Base-by-base conservation (phyloP, 73 alveolate species). In the Breviolum minutum region DNA sequence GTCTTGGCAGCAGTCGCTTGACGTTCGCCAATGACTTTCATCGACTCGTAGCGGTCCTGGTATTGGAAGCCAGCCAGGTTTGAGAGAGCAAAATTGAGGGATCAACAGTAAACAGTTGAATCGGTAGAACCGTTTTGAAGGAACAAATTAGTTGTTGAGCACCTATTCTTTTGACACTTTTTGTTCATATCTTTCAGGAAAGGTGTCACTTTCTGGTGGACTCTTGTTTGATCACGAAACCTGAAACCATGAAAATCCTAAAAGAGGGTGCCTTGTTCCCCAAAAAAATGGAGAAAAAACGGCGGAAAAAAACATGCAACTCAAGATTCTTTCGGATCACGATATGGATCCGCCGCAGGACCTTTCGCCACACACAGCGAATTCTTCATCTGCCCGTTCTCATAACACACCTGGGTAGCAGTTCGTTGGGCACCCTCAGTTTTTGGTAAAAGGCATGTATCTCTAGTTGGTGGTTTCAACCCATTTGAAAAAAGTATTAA, bases 1-100 rank as follows among this genome's bases (percentile, higher is more conserved):
- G 84, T 61, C 96, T 89, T 89, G 63, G 96, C 96, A 30, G 96
- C 96, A 76, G 86, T 70, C 74, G n/a, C 64, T 63, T 90, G 96
- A 27, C 96, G 84, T 54, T 71, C 87, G 14, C 96, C 96, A 76
- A 90, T 69, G 87, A 90, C 73, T 63, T 74, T 73, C 96, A 74
- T 54, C 40, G 96, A 90, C 96, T 90, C 96, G 87, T 70, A 90
- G 32, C 30, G 60, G 70, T 90, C 96, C 96, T 90, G 5, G 27
- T 69, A 6, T 17, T 30, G 30, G 20, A 80, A 16, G 30, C 74
- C 11, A 11, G 74, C 74, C 11, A 19, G 87, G 17, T 3, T 71
- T 71, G 5, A 77, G 87, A 2, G 61, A 74, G 20, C 22, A 74
- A 74, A 74, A 14, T 14, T 17, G 24, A 68, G 24, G 24, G n/a